A percentile compares a stretch with the other conserved stretches of the same genome.
Conservation (phyloP, 805 yeast species). For the Candida endomychidarum region DNA sequence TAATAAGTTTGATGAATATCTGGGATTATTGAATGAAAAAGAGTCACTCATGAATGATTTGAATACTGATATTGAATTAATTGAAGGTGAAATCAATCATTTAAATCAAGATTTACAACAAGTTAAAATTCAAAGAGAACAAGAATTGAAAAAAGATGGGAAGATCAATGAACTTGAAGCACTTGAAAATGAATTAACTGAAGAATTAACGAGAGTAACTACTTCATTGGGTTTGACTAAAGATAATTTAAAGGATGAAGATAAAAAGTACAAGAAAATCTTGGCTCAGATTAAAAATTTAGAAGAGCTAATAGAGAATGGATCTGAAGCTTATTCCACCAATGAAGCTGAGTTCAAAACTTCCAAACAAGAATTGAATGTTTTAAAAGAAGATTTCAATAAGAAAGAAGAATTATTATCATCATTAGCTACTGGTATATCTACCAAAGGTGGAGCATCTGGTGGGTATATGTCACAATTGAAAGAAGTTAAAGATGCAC, state of each 20-base stretch:
- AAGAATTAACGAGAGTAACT: slow-evolving; percentile 64
- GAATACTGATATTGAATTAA: slow-evolving; percentile 43
- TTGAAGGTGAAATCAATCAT: slow-evolving; percentile 54
- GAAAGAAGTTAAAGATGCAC: slow-evolving; percentile 55
- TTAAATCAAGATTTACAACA: slow-evolving; percentile 61
- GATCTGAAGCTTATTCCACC: slow-evolving; percentile 34
- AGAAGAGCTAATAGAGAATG: slow-evolving; percentile 31
- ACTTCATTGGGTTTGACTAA: slow-evolving; percentile 59
- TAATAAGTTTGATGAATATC: slow-evolving; percentile 42
- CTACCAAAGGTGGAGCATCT: slow-evolving; percentile 71
- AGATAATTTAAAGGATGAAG: slow-evolving; percentile 60
- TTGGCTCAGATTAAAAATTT: slow-evolving; percentile 34
- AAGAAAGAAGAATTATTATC: slow-evolving; percentile 78
- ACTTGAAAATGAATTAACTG: slow-evolving; percentile 54
- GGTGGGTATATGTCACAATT: slow-evolving; percentile 78
- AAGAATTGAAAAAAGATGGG: slow-evolving; percentile 61
- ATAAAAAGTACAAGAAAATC: slow-evolving; percentile 30
- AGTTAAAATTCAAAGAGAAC: slow-evolving; percentile 52
- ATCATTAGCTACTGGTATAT: slow-evolving; percentile 84
- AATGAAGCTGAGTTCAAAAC: slow-evolving; percentile 47
- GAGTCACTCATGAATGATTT: slow-evolving; percentile 42
- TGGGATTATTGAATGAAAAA: slow-evolving; percentile 42
- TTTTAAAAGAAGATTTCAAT: slow-evolving; percentile 46
- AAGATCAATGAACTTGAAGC: slow-evolving; percentile 58
- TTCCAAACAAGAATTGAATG: slow-evolving; percentile 44